phyloP scores from a whole-genome alignment of 2,329 filamentous ascomycete genomes.

The Coccinonectria pachysandricola region DNA sequence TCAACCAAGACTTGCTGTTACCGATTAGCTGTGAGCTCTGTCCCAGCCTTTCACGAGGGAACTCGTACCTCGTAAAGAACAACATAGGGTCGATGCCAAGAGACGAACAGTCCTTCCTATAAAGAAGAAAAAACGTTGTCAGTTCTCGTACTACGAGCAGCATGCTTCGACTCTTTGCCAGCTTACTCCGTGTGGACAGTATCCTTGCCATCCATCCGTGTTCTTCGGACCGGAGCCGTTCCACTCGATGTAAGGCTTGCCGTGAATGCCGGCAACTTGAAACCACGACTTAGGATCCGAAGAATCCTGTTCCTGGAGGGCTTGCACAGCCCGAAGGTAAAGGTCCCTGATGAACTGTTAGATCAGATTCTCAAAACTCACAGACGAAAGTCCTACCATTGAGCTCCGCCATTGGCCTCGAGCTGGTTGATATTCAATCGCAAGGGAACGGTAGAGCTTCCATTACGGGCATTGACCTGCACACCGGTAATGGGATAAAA shows the following conservation, averaged over 20 bases:
- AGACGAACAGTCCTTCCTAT: constrained; percentile 39
- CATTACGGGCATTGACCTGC: constrained; percentile 25
- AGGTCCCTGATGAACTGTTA: constrained; percentile 31
- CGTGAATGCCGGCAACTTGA: constrained; percentile 37
- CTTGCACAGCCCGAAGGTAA: constrained; percentile 35
- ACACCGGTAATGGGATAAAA: constrained; percentile 30
- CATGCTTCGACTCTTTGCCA: constrained; percentile 1
- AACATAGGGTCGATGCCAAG: constrained; percentile 48
- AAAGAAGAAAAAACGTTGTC: too few relatives aligned
- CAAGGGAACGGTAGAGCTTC: constrained; percentile 31
- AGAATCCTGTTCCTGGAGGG: constrained; percentile 31
- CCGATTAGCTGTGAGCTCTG: constrained; percentile 7
- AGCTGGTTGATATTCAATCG: constrained; percentile 39
- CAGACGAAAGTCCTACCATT: constrained; percentile 28
- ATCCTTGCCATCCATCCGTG: constrained; percentile 26
- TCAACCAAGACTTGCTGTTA: constrained; percentile 41
- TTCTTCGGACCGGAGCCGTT: constrained; percentile 26
- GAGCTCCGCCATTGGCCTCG: constrained; percentile 28
- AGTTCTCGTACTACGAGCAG: too few relatives aligned
- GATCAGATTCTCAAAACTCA: neutral
- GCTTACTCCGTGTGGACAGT: constrained; percentile 38
- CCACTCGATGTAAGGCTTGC: constrained; percentile 32
- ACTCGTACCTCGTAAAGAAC: constrained; percentile 40
- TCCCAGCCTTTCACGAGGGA: neutral
- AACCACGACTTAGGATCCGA: constrained; percentile 39